phyloP scores from a whole-genome alignment of 441 rosid genomes.

The Bocquillonia castaneifolia region DNA sequence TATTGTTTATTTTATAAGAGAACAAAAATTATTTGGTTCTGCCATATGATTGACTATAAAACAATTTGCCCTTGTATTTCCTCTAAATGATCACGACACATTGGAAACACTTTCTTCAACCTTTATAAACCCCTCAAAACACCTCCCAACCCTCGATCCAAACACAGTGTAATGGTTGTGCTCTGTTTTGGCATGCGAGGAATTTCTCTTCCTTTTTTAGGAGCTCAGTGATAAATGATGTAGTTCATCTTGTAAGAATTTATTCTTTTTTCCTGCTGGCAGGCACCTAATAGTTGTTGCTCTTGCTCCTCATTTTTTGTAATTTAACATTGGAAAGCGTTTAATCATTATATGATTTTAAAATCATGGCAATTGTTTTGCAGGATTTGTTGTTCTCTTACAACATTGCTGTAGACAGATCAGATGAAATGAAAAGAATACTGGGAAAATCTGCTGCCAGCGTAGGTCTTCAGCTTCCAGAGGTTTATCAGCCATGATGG shows the following conservation, averaged over 20 bases:
- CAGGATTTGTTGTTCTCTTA: slow-evolving; percentile 88
- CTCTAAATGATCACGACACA: background rate
- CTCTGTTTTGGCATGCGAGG: background rate
- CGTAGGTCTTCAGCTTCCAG: slow-evolving; percentile 86
- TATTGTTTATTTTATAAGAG: background rate
- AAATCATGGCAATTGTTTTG: slow-evolving; percentile 9
- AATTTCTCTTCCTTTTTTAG: background rate
- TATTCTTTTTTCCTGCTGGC: background rate
- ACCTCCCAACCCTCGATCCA: no score
- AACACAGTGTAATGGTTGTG: no score
- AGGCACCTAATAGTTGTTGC: background rate
- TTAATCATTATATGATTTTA: background rate
- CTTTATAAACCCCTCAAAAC: no score
- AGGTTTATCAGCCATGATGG: slow-evolving; percentile 43
- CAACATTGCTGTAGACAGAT: slow-evolving; percentile 82
- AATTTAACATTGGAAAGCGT: background rate
- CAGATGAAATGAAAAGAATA: slow-evolving; percentile 69
- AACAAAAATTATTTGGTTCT: background rate
- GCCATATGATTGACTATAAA: background rate
- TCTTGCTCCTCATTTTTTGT: background rate
- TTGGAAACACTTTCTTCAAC: background rate
- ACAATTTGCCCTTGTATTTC: background rate
- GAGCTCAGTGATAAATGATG: background rate
- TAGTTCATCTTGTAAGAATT: background rate
- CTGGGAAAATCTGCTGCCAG: slow-evolving; percentile 83